Conservation (phyloP, 495 filamentous ascomycete species). For the Letharia columbiana region DNA sequence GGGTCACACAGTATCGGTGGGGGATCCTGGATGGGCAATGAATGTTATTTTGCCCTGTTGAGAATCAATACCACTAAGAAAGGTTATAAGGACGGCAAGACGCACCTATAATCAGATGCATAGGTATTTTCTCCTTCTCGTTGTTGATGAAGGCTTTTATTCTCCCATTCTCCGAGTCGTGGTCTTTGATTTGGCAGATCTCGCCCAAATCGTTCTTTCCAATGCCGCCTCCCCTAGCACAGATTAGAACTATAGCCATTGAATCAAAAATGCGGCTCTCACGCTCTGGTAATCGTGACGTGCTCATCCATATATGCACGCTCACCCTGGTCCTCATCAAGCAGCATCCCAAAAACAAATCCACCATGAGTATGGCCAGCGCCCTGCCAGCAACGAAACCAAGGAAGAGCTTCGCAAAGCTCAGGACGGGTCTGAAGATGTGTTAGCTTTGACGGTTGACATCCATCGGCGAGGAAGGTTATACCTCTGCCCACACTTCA, state of each 20-base stretch:
- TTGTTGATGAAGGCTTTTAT: slow-evolving; percentile 35
- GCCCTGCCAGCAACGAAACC: slow-evolving; percentile 55
- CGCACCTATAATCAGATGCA: slow-evolving; percentile 56
- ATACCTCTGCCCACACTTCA: slow-evolving; percentile 49
- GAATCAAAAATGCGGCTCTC: neutral
- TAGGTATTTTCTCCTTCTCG: slow-evolving; percentile 31
- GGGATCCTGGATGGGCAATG: slow-evolving; percentile 47
- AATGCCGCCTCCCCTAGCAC: slow-evolving; percentile 43
- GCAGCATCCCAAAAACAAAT: slow-evolving; percentile 49
- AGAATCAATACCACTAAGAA: neutral
- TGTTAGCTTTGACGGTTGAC: neutral
- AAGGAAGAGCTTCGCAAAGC: slow-evolving; percentile 59
- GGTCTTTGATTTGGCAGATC: slow-evolving; percentile 34
- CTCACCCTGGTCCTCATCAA: slow-evolving; percentile 48
- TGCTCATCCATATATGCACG: slow-evolving; percentile 55
- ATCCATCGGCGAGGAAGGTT: neutral
- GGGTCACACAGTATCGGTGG: slow-evolving; percentile 62
- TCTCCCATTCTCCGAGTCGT: slow-evolving; percentile 28
- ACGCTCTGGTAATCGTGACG: slow-evolving; percentile 60
- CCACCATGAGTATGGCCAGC: slow-evolving; percentile 44
- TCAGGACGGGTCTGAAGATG: slow-evolving; percentile 41
- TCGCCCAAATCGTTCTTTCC: neutral
- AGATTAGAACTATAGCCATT: neutral
- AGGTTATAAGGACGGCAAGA: neutral
- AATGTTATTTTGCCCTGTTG: slow-evolving; percentile 43